phyloP scores from a whole-genome alignment of 2,329 filamentous ascomycete genomes.

The Coniochaeta sp. region DNA sequence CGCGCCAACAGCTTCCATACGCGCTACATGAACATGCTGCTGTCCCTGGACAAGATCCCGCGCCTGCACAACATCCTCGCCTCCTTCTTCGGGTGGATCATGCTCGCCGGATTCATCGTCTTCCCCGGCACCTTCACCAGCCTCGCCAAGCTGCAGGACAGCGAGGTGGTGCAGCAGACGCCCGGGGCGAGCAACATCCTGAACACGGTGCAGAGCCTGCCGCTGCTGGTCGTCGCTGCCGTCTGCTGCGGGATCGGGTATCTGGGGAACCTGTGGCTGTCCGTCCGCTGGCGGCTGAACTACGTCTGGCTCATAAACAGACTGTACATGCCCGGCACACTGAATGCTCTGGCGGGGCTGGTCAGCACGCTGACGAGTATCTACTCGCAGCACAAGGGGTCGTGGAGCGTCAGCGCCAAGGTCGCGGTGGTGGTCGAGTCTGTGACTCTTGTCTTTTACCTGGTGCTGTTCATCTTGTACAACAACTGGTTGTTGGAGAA shows the following conservation, averaged over 20 bases:
- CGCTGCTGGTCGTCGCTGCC: conserved; percentile 33
- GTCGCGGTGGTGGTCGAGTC: conserved; percentile 30
- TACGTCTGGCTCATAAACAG: conserved; percentile 47
- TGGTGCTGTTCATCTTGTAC: conserved; percentile 20
- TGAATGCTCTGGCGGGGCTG: conserved; percentile 41
- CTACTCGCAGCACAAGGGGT: conserved; percentile 36
- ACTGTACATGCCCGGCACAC: conserved; percentile 35
- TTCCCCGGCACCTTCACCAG: conserved; percentile 44
- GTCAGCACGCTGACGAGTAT: conserved; percentile 41
- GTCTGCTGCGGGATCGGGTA: conserved; percentile 32
- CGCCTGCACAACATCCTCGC: conserved; percentile 38
- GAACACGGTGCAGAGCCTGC: conserved; percentile 14
- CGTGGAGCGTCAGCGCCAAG: conserved; percentile 34
- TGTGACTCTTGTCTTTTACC: conserved; percentile 16
- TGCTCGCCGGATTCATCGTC: conserved; percentile 44
- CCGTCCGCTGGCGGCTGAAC: conserved; percentile 34
- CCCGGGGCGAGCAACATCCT: conserved; percentile 3
- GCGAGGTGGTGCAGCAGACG: conserved; percentile 19
- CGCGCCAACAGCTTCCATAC: conserved; percentile 12
- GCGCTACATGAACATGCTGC: conserved; percentile 37
- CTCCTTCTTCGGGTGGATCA: conserved; percentile 36
- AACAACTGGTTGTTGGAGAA: conserved; percentile 21
- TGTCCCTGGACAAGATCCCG: conserved; percentile 36
- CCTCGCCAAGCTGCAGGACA: conserved; percentile 19
- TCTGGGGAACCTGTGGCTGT: conserved; percentile 34